Percentiles rank a stretch among this genome's conserved stretches.
phyloP scores from a whole-genome alignment of 371 early-diverging fungal species.

The Mucor saturninus region DNA sequence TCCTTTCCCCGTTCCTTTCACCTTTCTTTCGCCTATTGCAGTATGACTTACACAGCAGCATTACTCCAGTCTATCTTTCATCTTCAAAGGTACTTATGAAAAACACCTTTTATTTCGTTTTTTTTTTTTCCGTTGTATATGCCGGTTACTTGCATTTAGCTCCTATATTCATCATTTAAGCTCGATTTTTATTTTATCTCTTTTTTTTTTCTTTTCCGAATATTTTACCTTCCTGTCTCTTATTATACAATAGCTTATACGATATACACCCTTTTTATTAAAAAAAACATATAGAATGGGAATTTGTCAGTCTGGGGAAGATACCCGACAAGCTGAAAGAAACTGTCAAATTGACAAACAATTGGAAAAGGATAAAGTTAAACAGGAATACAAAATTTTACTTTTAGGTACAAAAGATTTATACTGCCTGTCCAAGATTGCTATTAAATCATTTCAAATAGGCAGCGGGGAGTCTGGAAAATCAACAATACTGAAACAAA shows the following conservation, averaged over 20 bases:
- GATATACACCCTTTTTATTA: not conserved
- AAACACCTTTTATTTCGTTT: not conserved
- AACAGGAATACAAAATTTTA: constrained; percentile 74
- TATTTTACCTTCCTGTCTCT: not conserved
- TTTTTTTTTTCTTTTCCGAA: not conserved
- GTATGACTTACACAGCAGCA: not conserved
- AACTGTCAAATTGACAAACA: constrained; percentile 66
- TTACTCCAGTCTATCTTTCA: constrained; percentile 6
- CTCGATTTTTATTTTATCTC: not conserved
- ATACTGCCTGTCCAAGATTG: constrained; percentile 46
- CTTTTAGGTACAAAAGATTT: constrained; percentile 58
- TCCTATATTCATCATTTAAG: constrained; percentile 1
- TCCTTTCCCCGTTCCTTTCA: too few relatives aligned
- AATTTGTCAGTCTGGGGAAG: constrained; percentile 62
- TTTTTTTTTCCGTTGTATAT: constrained; percentile 4
- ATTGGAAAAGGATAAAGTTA: constrained; percentile 57
- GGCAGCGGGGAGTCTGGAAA: constrained; percentile 92
- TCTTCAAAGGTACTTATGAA: not conserved
- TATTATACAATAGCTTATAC: not conserved
- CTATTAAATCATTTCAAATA: not conserved
- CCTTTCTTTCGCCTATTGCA: too few relatives aligned
- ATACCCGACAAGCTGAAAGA: constrained; percentile 48
- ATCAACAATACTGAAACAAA: constrained; percentile 90
- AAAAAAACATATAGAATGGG: constrained; percentile 45
- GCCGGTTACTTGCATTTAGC: constrained; percentile 9